These are phyloP conservation scores for Cinchona pubescens DNA, from an alignment of 257 asterid genomes.

Conservation along the genomic window DNA sequence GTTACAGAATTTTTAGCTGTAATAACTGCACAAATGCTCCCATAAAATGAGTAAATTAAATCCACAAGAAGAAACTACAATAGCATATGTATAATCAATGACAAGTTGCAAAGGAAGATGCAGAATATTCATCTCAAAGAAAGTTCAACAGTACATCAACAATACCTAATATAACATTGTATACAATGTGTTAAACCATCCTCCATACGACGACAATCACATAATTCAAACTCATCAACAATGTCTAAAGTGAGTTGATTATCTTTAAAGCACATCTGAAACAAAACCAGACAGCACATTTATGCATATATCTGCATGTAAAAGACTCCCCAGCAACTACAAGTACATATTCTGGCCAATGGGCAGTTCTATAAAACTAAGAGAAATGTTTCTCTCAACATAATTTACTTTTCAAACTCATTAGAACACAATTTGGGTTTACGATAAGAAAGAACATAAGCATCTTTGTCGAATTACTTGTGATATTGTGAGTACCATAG, in stretches of 20 bases:
- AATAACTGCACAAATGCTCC: conserved; percentile 45
- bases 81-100: neutral
- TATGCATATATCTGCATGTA: neutral
- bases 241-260: neutral
- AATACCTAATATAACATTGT: neutral
- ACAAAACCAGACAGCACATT: neutral
- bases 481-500: too few relatives aligned
- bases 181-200: neutral
- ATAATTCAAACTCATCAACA: neutral
- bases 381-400: neutral
- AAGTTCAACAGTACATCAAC: neutral
- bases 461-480: too few relatives aligned
- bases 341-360: neutral
- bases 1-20: conserved; percentile 54
- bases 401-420: too few relatives aligned
- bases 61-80: conserved; percentile 2
- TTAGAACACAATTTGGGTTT: too few relatives aligned
- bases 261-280: neutral
- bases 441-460: too few relatives aligned
- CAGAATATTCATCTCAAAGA: too few relatives aligned
- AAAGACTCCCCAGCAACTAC: neutral
- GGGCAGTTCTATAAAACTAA: neutral
- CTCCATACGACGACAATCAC: neutral
- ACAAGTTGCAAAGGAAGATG: neutral
- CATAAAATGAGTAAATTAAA: conserved; percentile 29